Evolutionary conservation across 129 eudicot species (phyloP).

Genomic region (Flaveria bidentis): DNA sequence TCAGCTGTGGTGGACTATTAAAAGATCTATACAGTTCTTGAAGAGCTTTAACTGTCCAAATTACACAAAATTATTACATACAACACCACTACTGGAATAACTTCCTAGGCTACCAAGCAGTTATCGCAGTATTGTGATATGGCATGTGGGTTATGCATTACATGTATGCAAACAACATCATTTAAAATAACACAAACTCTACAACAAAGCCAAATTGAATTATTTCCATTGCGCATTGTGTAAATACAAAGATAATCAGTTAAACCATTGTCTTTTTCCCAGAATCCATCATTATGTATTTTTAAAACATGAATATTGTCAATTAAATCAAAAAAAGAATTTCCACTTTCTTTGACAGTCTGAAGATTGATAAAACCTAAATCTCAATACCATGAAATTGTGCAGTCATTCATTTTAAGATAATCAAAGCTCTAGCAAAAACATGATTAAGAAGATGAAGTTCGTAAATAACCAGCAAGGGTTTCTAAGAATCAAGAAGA

Average conservation of each 20-base stretch:
- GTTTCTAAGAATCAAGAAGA: neutral
- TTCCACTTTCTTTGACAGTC: neutral
- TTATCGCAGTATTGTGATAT: neutral
- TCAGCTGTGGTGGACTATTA: conserved; percentile 64
- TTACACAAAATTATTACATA: conserved; percentile 14
- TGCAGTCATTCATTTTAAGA: neutral
- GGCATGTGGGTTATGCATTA: neutral
- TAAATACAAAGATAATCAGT: neutral
- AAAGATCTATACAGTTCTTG: conserved; percentile 71
- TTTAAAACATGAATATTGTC: conserved; percentile 5
- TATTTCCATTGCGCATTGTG: neutral
- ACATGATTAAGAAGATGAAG: neutral
- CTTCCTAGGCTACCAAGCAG: neutral
- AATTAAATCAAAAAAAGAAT: neutral
- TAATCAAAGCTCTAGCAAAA: neutral
- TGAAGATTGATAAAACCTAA: neutral
- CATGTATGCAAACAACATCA: conserved; percentile 2
- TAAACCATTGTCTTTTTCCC: neutral
- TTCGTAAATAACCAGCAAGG: neutral
- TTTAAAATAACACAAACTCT: conserved; percentile 9
- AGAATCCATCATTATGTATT: neutral
- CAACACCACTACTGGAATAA: neutral
- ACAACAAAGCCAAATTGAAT: neutral
- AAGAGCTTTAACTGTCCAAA: conserved; percentile 65
- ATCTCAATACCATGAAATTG: conserved; percentile 5